phyloP scores from a whole-genome alignment of 768 basidiomycete species.

The Leccinum obscurum region DNA sequence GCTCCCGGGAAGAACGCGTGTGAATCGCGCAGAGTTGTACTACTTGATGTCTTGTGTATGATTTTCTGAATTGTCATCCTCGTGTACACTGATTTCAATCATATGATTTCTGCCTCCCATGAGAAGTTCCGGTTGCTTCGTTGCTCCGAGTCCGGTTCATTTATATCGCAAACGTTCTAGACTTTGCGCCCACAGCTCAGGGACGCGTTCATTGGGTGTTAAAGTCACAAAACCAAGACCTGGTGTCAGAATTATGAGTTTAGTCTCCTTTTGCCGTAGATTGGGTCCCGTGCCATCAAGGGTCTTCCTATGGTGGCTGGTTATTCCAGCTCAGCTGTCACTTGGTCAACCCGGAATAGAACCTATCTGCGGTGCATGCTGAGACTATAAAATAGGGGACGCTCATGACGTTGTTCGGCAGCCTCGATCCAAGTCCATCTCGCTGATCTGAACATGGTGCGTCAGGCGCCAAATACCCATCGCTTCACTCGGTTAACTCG shows the following conservation, averaged over 20 bases:
- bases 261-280: background rate
- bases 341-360: conserved; percentile 23
- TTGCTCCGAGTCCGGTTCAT: background rate
- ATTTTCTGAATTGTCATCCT: conserved; percentile 3
- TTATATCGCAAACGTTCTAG: background rate
- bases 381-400: conserved; percentile 17
- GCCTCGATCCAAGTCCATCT: conserved; percentile 4
- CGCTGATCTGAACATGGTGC: conserved; percentile 25
- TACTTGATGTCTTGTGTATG: background rate
- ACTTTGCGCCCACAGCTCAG: background rate
- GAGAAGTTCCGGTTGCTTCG: background rate
- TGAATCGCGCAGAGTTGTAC: conserved; percentile 7
- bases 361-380: conserved; percentile 16
- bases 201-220: background rate
- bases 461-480: background rate
- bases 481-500: background rate
- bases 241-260: background rate
- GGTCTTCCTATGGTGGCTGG: conserved; percentile 1
- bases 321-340: conserved; percentile 18
- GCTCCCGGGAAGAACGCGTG: conserved; percentile 61
- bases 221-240: background rate
- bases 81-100: conserved; percentile 4
- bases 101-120: background rate
- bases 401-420: conserved; percentile 11
- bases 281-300: background rate